Evolutionary conservation across 805 yeast genomes (phyloP).

Genomic region (Candida maris): DNA sequence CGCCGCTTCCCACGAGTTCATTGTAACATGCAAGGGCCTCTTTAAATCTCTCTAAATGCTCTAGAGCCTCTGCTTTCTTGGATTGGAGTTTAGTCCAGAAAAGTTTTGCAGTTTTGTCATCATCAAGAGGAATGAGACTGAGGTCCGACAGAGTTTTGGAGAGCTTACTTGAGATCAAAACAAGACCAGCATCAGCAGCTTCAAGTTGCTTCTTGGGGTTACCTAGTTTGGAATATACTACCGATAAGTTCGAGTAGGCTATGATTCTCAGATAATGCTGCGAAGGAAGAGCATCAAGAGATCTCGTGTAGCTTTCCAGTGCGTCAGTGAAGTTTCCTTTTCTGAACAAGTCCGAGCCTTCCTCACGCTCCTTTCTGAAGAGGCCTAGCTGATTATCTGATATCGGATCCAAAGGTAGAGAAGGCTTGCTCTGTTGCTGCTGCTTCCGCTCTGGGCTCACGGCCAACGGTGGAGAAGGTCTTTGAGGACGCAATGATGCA

Average conservation of each 20-base stretch:
- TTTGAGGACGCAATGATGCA: background rate
- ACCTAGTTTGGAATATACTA: conserved; percentile 65
- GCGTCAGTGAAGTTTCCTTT: conserved; percentile 83
- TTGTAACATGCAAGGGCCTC: conserved; percentile 63
- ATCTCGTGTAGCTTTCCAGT: conserved; percentile 50
- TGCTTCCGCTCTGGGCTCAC: conserved; percentile 17
- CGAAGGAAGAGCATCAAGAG: conserved; percentile 50
- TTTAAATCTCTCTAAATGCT: conserved; percentile 66
- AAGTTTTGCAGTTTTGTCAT: conserved; percentile 54
- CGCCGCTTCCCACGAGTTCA: conserved; percentile 63
- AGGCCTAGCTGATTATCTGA: conserved; percentile 26
- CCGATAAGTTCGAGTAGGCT: conserved; percentile 71
- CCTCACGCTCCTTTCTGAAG: conserved; percentile 45
- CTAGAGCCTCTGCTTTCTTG: conserved; percentile 80
- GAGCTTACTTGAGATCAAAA: conserved; percentile 32
- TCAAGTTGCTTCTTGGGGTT: conserved; percentile 52
- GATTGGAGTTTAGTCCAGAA: conserved; percentile 71
- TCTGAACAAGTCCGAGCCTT: conserved; percentile 62
- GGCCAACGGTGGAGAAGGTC: conserved; percentile 13
- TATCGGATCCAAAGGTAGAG: conserved; percentile 16
- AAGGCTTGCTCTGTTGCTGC: conserved; percentile 6
- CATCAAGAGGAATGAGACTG: conserved; percentile 35
- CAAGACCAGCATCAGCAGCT: conserved; percentile 47
- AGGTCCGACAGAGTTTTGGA: conserved; percentile 19
- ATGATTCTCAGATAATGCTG: conserved; percentile 65